These are phyloP conservation scores for Crotalaria pallida DNA, from an alignment of 306 rosid genomes.

Conservation along the genomic window DNA sequence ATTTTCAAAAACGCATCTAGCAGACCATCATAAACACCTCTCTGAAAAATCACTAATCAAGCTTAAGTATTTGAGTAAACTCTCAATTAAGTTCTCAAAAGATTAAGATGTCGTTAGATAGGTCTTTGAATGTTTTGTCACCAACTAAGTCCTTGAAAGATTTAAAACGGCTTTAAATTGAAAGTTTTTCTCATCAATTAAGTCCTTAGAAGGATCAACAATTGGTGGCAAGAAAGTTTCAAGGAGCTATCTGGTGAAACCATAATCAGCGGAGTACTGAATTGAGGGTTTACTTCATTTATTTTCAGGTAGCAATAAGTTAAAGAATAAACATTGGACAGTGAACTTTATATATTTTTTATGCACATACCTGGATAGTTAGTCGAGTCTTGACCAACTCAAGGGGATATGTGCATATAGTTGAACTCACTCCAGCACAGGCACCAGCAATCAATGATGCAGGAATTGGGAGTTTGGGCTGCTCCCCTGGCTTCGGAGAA, in stretches of 20 bases:
- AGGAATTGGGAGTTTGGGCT: constrained; percentile 66
- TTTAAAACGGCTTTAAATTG: too few species aligned
- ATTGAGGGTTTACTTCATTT: too few species aligned
- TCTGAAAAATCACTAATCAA: constrained; percentile 49
- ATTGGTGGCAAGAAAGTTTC: too few species aligned
- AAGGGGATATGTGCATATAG: constrained; percentile 83
- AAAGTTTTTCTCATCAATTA: too few species aligned
- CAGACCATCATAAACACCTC: constrained; percentile 71
- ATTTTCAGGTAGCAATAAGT: background rate
- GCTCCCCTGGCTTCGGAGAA: constrained; percentile 70
- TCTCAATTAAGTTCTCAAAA: too few species aligned
- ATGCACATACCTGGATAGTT: constrained; percentile 71
- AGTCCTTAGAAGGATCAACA: too few species aligned
- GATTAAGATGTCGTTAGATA: too few species aligned
- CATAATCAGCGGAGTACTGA: too few species aligned
- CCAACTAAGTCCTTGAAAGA: too few species aligned
- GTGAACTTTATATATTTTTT: background rate
- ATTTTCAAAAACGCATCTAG: constrained; percentile 84
- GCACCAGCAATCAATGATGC: constrained; percentile 96
- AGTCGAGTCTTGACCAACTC: constrained; percentile 89
- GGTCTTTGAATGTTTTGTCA: too few species aligned
- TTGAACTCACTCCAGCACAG: constrained; percentile 96
- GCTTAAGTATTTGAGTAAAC: constrained; percentile 2
- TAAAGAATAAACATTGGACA: constrained; percentile 3
- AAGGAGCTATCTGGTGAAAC: too few species aligned